phyloP scores from a whole-genome alignment of 345 rosid genomes.

The Trapa bicornis region DNA sequence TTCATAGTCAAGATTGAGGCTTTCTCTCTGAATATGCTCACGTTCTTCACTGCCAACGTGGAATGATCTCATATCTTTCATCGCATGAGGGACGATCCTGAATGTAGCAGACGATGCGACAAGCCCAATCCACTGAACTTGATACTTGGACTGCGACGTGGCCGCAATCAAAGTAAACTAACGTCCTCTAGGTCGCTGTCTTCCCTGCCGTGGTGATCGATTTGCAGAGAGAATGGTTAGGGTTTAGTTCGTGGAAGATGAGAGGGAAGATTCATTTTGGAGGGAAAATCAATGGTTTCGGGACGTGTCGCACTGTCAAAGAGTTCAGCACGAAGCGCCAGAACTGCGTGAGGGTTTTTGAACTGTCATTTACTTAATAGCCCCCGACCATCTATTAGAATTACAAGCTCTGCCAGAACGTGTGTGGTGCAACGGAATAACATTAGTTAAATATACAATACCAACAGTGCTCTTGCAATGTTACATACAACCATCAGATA shows the following conservation, averaged over 20 bases:
- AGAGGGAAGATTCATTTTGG: conserved; percentile 16
- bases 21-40: background rate
- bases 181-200: background rate
- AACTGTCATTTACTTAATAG: no score
- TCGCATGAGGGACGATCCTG: background rate
- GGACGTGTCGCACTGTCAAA: no score
- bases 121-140: background rate
- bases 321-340: no score
- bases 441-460: no score
- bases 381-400: no score
- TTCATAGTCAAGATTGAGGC: background rate
- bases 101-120: background rate
- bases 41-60: background rate
- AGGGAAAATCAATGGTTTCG: conserved; percentile 22
- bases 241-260: conserved; percentile 3
- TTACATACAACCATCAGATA: no score
- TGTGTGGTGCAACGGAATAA: no score
- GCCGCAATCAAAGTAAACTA: background rate
- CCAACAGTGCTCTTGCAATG: no score
- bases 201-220: background rate
- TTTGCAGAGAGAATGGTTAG: conserved; percentile 1
- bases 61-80: background rate
- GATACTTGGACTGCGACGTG: background rate
- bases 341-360: no score
- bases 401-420: no score